Evolutionary conservation across 352 stramenopile species (phyloP).

Genomic region (Phytopythium mirpurense): DNA sequence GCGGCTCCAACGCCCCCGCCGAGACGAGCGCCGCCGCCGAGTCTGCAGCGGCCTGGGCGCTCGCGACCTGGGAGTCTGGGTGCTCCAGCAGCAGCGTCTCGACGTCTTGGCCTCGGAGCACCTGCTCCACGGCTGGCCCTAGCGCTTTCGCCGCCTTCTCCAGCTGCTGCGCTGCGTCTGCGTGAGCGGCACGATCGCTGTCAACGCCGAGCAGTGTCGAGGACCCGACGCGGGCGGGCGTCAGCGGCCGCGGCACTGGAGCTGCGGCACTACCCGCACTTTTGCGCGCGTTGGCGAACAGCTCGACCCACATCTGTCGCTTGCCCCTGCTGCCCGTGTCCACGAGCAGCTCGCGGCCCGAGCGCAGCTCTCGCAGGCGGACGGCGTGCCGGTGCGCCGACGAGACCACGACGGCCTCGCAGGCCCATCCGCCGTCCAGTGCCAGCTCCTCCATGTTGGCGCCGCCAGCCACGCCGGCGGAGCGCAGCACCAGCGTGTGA

Average conservation of each 20-base stretch:
- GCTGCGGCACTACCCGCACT: constrained; percentile 15
- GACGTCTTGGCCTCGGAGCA: constrained; percentile 28
- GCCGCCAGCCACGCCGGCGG: constrained; percentile 12
- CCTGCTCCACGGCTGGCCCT: constrained; percentile 14
- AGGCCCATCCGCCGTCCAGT: constrained; percentile 36
- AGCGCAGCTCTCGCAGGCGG: constrained; percentile 36
- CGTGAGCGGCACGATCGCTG: not conserved
- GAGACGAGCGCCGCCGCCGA: constrained; percentile 19
- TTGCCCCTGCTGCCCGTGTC: constrained; percentile 32
- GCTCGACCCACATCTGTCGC: constrained; percentile 54
- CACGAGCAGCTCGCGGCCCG: constrained; percentile 35
- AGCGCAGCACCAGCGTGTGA: constrained; percentile 29
- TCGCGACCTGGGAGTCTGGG: constrained; percentile 14
- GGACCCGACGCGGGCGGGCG: not conserved
- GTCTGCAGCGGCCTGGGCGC: constrained; percentile 9
- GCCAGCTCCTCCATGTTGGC: constrained; percentile 25
- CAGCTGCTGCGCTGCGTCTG: not conserved
- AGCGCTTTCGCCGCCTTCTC: constrained; percentile 25
- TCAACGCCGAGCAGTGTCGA: not conserved
- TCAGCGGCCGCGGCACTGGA: not conserved
- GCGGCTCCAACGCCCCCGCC: constrained; percentile 19
- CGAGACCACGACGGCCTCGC: constrained; percentile 54
- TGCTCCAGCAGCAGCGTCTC: constrained; percentile 21
- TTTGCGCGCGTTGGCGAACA: constrained; percentile 27
- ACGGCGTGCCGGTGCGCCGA: constrained; percentile 56